Percentiles rank a stretch among this genome's conserved stretches.
These are phyloP conservation scores for Ganoderma boninense DNA, from an alignment of 1,284 basidiomycete genomes.

Conservation along the genomic window DNA sequence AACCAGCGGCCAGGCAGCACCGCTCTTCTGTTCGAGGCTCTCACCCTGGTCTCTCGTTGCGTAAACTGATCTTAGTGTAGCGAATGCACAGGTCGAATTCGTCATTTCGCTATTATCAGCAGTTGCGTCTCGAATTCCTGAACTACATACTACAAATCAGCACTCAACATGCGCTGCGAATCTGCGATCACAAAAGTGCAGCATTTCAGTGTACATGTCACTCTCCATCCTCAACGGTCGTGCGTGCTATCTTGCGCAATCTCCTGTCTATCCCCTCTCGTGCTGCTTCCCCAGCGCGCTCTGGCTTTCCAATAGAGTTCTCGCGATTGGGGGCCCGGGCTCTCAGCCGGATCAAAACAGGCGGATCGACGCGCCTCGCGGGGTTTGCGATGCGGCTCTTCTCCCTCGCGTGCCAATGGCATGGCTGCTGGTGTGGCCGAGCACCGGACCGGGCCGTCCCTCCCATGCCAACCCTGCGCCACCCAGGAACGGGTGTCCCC, in stretches of 20 bases:
- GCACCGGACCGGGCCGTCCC: neutral
- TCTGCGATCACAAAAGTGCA: neutral
- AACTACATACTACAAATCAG: neutral
- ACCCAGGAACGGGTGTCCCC: slow-evolving; percentile 3
- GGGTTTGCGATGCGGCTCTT: neutral
- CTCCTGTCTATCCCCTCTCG: neutral
- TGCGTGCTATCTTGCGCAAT: no score
- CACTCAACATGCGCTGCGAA: neutral
- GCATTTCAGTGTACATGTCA: neutral
- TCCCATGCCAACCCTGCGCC: neutral
- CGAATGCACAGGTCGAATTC: neutral
- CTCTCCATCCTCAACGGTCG: neutral
- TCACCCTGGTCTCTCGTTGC: neutral
- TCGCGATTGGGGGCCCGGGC: neutral
- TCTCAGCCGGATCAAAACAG: neutral
- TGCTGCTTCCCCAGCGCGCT: neutral
- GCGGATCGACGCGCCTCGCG: slow-evolving; percentile 3
- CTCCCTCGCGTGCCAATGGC: slow-evolving; percentile 4
- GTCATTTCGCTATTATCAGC: neutral
- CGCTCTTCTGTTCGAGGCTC: neutral
- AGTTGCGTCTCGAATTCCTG: neutral
- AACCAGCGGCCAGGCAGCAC: neutral
- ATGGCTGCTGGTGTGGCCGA: neutral
- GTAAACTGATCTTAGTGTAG: neutral
- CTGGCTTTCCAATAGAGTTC: neutral